A percentile compares a stretch with the other conserved stretches of the same genome.
phyloP scores from a whole-genome alignment of 108 stramenopile species.

The Skeletonema costatum region DNA sequence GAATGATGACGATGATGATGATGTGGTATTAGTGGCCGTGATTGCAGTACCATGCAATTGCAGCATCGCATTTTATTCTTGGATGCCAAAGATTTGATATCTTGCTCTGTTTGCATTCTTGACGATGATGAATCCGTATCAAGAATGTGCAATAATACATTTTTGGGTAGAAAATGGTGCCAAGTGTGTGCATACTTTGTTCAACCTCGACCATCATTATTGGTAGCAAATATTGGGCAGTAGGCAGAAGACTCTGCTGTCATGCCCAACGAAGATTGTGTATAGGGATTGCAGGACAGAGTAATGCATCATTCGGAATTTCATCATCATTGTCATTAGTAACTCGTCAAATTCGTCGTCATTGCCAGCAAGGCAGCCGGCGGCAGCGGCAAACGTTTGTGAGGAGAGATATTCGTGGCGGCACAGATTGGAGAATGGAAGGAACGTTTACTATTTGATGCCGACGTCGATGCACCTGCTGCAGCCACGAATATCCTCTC shows the following conservation, averaged over 20 bases:
- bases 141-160: constrained; percentile 16
- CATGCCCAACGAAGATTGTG: constrained; percentile 10
- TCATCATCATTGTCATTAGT: neutral
- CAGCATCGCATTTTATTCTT: constrained; percentile 24
- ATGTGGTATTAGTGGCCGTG: neutral
- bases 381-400: neutral
- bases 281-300: constrained; percentile 38
- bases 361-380: neutral
- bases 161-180: constrained; percentile 34
- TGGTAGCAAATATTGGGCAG: constrained; percentile 29
- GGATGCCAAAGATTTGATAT: constrained; percentile 15
- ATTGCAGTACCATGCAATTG: constrained; percentile 44
- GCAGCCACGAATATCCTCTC: neutral
- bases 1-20: neutral
- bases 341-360: constrained; percentile 6
- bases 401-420: neutral
- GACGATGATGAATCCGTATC: neutral
- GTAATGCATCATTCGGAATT: constrained; percentile 21
- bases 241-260: constrained; percentile 40
- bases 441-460: neutral
- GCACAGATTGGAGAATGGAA: constrained; percentile 18
- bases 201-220: neutral
- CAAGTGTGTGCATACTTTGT: constrained; percentile 18
- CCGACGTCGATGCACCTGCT: neutral
- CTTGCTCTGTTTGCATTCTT: constrained; percentile 13